Evolutionary conservation across 1,139 yeast species (phyloP), one percentile per base, ranked within the genome.

Genomic region (Zygoascus sp.): DNA sequence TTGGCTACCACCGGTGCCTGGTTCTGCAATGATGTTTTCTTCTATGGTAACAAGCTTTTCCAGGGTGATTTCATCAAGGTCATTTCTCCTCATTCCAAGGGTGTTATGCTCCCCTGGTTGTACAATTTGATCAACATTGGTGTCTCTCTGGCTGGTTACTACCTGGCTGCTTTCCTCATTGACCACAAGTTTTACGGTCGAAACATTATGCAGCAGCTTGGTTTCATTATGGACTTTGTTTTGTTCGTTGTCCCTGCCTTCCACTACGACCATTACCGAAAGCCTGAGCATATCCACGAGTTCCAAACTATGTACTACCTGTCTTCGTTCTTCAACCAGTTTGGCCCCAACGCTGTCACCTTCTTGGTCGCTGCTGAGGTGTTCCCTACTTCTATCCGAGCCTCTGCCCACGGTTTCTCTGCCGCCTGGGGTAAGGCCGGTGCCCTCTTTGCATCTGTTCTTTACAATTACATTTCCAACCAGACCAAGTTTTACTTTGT

Each of bases 371-470:
- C 98, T 44, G 98, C 97, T 68, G 98, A 92, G 75, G 77, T 82
- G 63, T 92, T 77, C 87, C 98, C 98, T 65, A 92, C 98, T 44
- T 80, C 95, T 72, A 88, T 89, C 74, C 87, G 98, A 80, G 92
- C 97, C 39, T 83, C 97, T 58, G 97, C 97, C 48, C 98, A 92
- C 66, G 98, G 98, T 76, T 73, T 92, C 55, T 87, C 96, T 58
- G 98, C 98, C 56, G 97, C 96, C 47, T 67, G 80, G 45, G 98
- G 98, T 77, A 92, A 92, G 73, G 75, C 86, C 56, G 98, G 98
- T 74, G 97, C 98, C 52, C 87, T 92, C 58, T 79, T 92, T 71
- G 97, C 97, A 34, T 94, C 89, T 72, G 83, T 95, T 53, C 58
- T 66, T 32, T 66, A 64, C 60, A 65, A 65, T 58, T 66, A 66